Evolutionary conservation across 371 early-diverging fungal genomes (phyloP).

Genomic region (Mucor saturninus): DNA sequence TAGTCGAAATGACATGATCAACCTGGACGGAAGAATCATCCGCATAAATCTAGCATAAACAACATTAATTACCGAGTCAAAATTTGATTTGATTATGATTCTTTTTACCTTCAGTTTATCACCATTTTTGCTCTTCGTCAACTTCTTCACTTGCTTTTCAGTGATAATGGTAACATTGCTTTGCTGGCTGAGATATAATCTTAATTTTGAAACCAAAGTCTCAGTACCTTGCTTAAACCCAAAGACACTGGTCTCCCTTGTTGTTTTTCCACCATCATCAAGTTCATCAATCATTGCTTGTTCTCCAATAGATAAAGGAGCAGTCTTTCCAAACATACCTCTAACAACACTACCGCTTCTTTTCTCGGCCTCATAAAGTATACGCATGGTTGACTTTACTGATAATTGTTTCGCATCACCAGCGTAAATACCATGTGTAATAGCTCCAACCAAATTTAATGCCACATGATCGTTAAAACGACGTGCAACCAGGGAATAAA

Average conservation of each 20-base stretch:
- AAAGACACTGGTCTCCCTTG: conserved; percentile 73
- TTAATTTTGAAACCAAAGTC: conserved; percentile 63
- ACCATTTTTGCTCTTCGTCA: conserved; percentile 31
- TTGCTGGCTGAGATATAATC: conserved; percentile 43
- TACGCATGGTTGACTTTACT: conserved; percentile 70
- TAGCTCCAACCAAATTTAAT: conserved; percentile 72
- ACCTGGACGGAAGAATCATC: conserved; percentile 15
- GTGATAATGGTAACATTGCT: conserved; percentile 60
- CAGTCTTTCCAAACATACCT: conserved; percentile 7
- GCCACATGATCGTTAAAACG: conserved; percentile 67
- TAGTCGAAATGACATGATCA: conserved; percentile 17
- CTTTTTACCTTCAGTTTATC: conserved; percentile 38
- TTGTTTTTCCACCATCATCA: conserved; percentile 2
- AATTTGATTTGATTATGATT: neutral
- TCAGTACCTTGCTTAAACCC: conserved; percentile 84
- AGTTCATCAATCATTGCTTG: conserved; percentile 9
- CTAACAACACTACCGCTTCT: conserved; percentile 66
- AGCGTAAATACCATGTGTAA: conserved; percentile 93
- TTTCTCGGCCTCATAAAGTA: conserved; percentile 68
- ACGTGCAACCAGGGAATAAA: conserved; percentile 70
- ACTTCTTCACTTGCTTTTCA: conserved; percentile 39
- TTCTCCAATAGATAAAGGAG: conserved; percentile 2
- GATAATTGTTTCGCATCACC: conserved; percentile 81
- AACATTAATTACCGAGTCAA: neutral
- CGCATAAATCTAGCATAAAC: conserved; percentile 5